Conservation (phyloP, 2,329 filamentous ascomycete species). For the Blastomyces percursus region DNA sequence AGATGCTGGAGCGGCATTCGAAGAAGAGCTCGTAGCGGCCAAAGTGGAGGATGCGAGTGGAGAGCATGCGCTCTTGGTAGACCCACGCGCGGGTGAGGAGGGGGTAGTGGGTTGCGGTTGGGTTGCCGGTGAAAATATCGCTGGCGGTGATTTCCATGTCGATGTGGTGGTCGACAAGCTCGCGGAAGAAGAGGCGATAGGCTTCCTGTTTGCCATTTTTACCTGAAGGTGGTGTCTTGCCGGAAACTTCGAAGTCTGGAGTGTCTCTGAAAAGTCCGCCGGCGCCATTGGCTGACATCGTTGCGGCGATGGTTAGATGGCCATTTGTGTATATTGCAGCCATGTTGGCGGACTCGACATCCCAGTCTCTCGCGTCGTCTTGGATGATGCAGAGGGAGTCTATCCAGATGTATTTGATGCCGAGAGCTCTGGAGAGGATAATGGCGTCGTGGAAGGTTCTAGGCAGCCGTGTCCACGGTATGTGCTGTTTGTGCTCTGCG, state of each 20-base stretch:
- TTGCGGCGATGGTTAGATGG: conserved; percentile 1
- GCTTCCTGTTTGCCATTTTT: neutral
- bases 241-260: neutral
- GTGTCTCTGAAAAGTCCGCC: neutral
- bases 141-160: neutral
- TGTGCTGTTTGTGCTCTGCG: neutral
- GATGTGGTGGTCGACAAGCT: conserved; percentile 2
- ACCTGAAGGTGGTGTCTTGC: neutral
- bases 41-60: neutral
- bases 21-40: neutral
- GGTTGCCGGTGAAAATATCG: neutral
- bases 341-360: neutral
- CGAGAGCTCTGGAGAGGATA: neutral
- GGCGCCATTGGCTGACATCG: neutral
- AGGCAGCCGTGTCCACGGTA: neutral
- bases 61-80: conserved; percentile 3
- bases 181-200: conserved; percentile 4
- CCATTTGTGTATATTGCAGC: conserved; percentile 1
- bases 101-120: neutral
- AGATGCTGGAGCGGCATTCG: neutral
- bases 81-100: conserved; percentile 2
- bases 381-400: conserved; percentile 5
- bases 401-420: conserved; percentile 1
- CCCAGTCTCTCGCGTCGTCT: neutral
- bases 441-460: conserved; percentile 2